phyloP scores from a whole-genome alignment of 2,329 filamentous ascomycete species.

The Alternaria ventricosa region DNA sequence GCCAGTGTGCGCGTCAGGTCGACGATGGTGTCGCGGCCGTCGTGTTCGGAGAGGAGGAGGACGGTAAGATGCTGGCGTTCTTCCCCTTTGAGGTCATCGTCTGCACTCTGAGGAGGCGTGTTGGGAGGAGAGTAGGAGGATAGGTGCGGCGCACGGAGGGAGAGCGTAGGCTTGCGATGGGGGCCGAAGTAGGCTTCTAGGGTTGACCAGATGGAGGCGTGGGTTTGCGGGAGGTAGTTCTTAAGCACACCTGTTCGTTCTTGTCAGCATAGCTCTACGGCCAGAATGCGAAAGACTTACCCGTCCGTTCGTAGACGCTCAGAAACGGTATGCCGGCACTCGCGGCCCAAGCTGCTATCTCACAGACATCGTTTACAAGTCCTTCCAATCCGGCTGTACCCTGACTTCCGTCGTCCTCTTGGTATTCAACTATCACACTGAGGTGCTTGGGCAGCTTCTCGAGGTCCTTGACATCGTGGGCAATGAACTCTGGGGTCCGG shows the following conservation, averaged over 20 bases:
- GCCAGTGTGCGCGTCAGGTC: constrained; percentile 93
- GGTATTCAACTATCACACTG: constrained; percentile 81
- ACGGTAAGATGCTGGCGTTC: constrained; percentile 61
- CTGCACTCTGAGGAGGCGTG: constrained; percentile 47
- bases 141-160: constrained; percentile 74
- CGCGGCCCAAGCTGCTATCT: constrained; percentile 91
- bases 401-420: constrained; percentile 66
- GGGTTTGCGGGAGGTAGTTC: constrained; percentile 83
- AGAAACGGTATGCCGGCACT: constrained; percentile 86
- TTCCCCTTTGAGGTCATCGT: constrained; percentile 39
- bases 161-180: constrained; percentile 69
- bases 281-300: constrained; percentile 57
- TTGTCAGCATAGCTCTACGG: constrained; percentile 3
- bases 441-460: constrained; percentile 81
- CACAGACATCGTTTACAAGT: constrained; percentile 87
- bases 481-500: constrained; percentile 89
- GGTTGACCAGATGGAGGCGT: constrained; percentile 78
- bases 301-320: constrained; percentile 90
- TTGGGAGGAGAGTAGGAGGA: constrained; percentile 61
- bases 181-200: constrained; percentile 87
- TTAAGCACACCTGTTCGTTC: constrained; percentile 76
- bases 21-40: constrained; percentile 91
- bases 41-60: constrained; percentile 83
- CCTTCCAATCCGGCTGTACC: constrained; percentile 78
- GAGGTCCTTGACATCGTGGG: constrained; percentile 79